phyloP scores from a whole-genome alignment of 2,329 filamentous ascomycete genomes.

The Fusarium pininemorale region DNA sequence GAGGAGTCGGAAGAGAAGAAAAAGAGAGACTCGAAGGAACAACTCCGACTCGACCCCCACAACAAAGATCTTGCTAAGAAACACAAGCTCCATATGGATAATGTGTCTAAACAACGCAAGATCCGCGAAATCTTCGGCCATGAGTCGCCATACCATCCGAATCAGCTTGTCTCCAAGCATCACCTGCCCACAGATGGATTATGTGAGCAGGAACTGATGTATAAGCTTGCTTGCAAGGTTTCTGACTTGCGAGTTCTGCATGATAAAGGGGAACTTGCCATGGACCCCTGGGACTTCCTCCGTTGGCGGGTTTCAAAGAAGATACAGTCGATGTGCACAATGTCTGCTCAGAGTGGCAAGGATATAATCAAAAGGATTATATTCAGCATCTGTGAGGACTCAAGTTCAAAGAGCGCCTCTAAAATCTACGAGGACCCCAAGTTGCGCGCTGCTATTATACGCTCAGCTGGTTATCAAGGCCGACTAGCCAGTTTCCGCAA shows the following conservation, averaged over 20 bases:
- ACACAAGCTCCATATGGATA: conserved; percentile 43
- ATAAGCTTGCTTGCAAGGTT: conserved; percentile 48
- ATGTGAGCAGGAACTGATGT: conserved; percentile 49
- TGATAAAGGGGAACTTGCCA: conserved; percentile 39
- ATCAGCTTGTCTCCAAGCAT: conserved; percentile 48
- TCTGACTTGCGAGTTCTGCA: conserved; percentile 44
- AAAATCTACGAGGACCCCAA: conserved; percentile 39
- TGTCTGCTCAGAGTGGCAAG: not conserved
- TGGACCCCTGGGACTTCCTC: conserved; percentile 52
- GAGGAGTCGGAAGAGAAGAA: conserved; percentile 35
- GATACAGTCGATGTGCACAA: not conserved
- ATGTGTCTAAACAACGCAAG: conserved; percentile 47
- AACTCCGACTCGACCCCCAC: not conserved
- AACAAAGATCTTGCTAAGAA: not conserved
- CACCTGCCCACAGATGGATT: conserved; percentile 46
- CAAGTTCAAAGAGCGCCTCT: not conserved
- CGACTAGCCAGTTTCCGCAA: conserved; percentile 33
- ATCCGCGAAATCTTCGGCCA: conserved; percentile 49
- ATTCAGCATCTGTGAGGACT: conserved; percentile 17
- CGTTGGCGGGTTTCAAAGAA: conserved; percentile 46
- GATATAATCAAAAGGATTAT: conserved; percentile 8
- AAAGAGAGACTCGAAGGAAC: conserved; percentile 18
- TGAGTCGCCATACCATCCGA: conserved; percentile 46
- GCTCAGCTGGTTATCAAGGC: conserved; percentile 39
- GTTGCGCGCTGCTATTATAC: conserved; percentile 42